A percentile compares a stretch with the other conserved stretches of the same genome.
Evolutionary conservation across 2,329 filamentous ascomycete species (phyloP).

Genomic region (Aureobasidium pullulans): DNA sequence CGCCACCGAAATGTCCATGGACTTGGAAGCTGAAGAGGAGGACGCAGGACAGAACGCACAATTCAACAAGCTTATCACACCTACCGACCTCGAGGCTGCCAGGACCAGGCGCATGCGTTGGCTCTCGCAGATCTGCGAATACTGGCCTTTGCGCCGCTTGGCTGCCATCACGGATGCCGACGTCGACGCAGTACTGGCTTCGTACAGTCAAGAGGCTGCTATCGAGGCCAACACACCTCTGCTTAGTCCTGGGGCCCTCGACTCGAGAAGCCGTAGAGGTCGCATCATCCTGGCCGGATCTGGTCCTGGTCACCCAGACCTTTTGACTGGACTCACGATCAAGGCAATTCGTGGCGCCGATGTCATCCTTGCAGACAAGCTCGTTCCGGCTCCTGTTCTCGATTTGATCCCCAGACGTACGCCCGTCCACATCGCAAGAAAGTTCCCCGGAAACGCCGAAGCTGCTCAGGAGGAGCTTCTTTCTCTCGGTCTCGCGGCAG

Average conservation of each 20-base stretch:
- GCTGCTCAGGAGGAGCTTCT: conserved; percentile 86
- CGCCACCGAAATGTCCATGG: conserved; percentile 39
- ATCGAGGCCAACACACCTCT: conserved; percentile 24
- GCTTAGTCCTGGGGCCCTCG: conserved; percentile 23
- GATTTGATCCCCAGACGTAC: conserved; percentile 86
- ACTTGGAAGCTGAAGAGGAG: conserved; percentile 38
- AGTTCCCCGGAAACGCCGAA: conserved; percentile 96
- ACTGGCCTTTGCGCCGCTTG: conserved; percentile 84
- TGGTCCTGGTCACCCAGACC: conserved; percentile 84
- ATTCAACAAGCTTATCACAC: conserved; percentile 77
- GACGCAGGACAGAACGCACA: conserved; percentile 66
- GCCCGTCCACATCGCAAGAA: conserved; percentile 83
- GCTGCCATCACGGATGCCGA: conserved; percentile 74
- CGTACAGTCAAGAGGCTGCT: conserved; percentile 45
- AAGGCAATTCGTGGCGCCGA: conserved; percentile 69
- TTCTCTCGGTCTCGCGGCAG: conserved; percentile 63
- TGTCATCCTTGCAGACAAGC: conserved; percentile 77
- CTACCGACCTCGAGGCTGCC: conserved; percentile 63
- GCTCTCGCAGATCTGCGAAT: conserved; percentile 95
- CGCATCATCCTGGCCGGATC: conserved; percentile 83
- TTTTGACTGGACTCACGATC: conserved; percentile 76
- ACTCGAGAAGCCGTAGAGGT: conserved; percentile 42
- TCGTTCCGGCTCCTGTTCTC: conserved; percentile 75
- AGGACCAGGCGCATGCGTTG: conserved; percentile 82
- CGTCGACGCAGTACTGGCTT: conserved; percentile 65